Evolutionary conservation across 805 yeast genomes (phyloP).

Genomic region (Gaillardinia entomophila): DNA sequence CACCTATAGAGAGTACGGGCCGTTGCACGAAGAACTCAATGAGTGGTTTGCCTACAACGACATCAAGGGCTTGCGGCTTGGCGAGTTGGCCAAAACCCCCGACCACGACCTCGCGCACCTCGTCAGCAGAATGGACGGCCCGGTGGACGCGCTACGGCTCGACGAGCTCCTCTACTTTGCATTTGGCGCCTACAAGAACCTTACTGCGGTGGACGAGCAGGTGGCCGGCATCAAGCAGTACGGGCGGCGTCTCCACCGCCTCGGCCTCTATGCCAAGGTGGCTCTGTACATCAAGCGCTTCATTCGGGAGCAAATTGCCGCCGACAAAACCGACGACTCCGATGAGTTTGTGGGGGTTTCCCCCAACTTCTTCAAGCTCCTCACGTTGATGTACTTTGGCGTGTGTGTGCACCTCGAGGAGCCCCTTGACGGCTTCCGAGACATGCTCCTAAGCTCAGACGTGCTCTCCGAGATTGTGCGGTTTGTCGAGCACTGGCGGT

Average conservation of each 20-base stretch:
- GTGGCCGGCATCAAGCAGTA: constrained; percentile 4
- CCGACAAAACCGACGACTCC: not conserved
- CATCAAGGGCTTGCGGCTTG: constrained; percentile 14
- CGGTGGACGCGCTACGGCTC: not conserved
- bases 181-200: constrained; percentile 7
- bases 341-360: constrained; percentile 1
- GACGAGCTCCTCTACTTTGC: constrained; percentile 5
- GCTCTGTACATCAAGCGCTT: constrained; percentile 5
- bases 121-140: no score
- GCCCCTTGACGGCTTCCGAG: constrained; percentile 8
- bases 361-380: constrained; percentile 17
- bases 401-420: constrained; percentile 18
- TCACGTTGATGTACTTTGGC: constrained; percentile 32
- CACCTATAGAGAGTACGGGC: constrained; percentile 20
- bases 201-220: constrained; percentile 4
- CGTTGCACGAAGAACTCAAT: constrained; percentile 22
- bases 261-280: constrained; percentile 4
- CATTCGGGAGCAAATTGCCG: constrained; percentile 2
- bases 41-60: constrained; percentile 37
- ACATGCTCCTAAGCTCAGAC: constrained; percentile 22
- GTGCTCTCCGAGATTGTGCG: constrained; percentile 41
- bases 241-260: constrained; percentile 15
- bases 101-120: constrained; percentile 1
- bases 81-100: constrained; percentile 4
- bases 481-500: constrained; percentile 63